Percentiles rank a stretch among this genome's conserved stretches.
These are phyloP conservation scores for Blastocrithidia nonstop DNA, from an alignment of 208 protist species.

Conservation along the genomic window DNA sequence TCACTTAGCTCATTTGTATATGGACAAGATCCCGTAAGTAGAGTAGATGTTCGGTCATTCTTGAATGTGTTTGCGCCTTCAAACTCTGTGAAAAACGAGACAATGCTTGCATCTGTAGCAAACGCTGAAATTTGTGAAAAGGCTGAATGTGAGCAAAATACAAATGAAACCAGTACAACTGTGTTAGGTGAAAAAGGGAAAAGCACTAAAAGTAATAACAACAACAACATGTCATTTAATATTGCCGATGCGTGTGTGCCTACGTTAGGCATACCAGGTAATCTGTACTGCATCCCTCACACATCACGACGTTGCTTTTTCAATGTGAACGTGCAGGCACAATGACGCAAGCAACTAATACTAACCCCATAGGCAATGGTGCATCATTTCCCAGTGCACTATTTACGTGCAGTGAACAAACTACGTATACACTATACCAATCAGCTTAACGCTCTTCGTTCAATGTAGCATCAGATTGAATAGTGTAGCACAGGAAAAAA, in stretches of 20 bases:
- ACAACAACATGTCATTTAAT: background rate
- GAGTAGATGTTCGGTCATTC: slow-evolving; percentile 37
- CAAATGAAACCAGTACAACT: background rate
- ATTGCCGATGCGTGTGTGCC: slow-evolving; percentile 6
- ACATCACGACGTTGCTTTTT: slow-evolving; percentile 4
- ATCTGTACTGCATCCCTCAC: slow-evolving; percentile 11
- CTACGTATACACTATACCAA: slow-evolving; percentile 9
- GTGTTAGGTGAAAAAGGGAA: background rate
- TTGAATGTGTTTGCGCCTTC: background rate
- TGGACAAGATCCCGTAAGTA: slow-evolving; percentile 34
- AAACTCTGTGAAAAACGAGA: no score
- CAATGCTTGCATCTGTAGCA: no score
- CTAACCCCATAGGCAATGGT: slow-evolving; percentile 9
- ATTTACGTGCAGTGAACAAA: slow-evolving; percentile 25
- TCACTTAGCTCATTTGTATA: slow-evolving; percentile 33
- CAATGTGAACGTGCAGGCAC: background rate
- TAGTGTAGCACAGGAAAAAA: no score
- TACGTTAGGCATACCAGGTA: slow-evolving; percentile 8
- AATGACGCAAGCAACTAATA: slow-evolving; percentile 8
- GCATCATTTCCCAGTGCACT: slow-evolving; percentile 41
- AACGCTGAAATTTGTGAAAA: no score
- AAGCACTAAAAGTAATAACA: background rate
- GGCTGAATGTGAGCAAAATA: no score
- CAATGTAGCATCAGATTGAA: no score
- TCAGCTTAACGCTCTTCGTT: no score